Evolutionary conservation across 2,329 filamentous ascomycete genomes (phyloP), one percentile per base, ranked within the genome.

Genomic region (Colletotrichum sidae): DNA sequence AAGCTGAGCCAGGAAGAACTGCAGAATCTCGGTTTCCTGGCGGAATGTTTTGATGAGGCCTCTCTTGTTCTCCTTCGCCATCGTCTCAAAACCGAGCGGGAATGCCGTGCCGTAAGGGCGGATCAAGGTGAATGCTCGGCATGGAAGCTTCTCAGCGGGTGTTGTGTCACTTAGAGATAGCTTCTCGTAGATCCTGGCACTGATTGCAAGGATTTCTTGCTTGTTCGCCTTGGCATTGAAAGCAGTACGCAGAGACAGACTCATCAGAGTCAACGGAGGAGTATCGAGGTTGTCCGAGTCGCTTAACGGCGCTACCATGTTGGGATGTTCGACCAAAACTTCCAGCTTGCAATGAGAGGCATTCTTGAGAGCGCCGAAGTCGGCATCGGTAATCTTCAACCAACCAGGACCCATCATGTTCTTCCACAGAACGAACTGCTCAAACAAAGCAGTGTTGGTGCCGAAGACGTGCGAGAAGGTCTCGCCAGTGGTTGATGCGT

Each of bases 381-480:
- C 90, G 37, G 92, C 92, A 70, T 92, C 90, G 69, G 94, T 87
- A 60, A 99, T 96, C 74, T 91, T 94, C 50, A 99, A 86, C 96
- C 96, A 99, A 77, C 96, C 98, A 37, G 96, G 96, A 2, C 96
- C 96, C 95, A 97, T 99, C 71, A 99, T 92, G 74, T 97, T 97
- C 81, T 97, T 98, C 92, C 94, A 97, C 6, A 99, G 85, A 17
- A 99, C 96, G 74, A 99, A 99, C 72, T 99, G 96, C 78, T 99
- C 96, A 72, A 99, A 99, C 0, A 99, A 84, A 1, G 93, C 89
- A 0, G 96, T 99, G 76, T 96, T 97, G 61, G 92, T 91, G 35
- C 96, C 96, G 71, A 99, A 99, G 33, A 97, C 90, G 69, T 93
- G 92, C 2, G 95, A 97, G 75, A 95, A 99, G 0, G 96, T 98